Base-by-base conservation (phyloP, 768 basidiomycete species). In the Mycena vitilis region DNA sequence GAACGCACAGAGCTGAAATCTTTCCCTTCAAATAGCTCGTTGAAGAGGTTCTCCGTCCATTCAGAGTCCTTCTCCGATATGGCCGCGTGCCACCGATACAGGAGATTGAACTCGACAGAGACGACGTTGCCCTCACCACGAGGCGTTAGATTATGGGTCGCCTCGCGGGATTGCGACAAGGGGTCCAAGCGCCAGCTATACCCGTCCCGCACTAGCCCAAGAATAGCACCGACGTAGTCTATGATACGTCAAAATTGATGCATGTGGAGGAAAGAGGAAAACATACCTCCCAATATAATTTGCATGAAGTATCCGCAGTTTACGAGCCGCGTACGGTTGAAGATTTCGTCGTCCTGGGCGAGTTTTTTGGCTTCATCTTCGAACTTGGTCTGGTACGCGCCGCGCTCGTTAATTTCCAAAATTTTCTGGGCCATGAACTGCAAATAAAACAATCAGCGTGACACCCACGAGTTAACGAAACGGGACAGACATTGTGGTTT, bases 201-300 rank as follows among this genome's bases (percentile, higher is more conserved):
- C 3, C 88, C 87, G 70, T 94, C 90, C 38, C 86, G 82, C n/a
- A 84, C 86, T 16, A 93, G 84, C 20, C 89, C 90, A 37, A 94
- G 82, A 70, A 94, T 93, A 22, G 86, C 85, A 20, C 91, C 91
- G 20, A 94, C 89, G 68, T 94, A 94, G 75, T 93, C 92, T 80
- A 60, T 6, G 49, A 49, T 10, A 10, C 20, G 25, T 22, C 63
- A 18, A 69, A 63, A 40, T 40, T 45, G 23, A 22, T 34, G 64
- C 40, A 44, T 30, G 10, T 44, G 59, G 20, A 42, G 7, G 47
- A 56, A 49, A 57, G 25, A 23, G 40, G 13, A 48, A 66, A 76
- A 18, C 68, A 0, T 68, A 84, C 85, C 85, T 30, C 85, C 85
- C 48, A 93, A 80, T 73, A 93, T 89, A 42, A 90, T 86, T 68